Conservation (phyloP, 2,329 filamentous ascomycete species). For the Daldinia eschscholtzii region DNA sequence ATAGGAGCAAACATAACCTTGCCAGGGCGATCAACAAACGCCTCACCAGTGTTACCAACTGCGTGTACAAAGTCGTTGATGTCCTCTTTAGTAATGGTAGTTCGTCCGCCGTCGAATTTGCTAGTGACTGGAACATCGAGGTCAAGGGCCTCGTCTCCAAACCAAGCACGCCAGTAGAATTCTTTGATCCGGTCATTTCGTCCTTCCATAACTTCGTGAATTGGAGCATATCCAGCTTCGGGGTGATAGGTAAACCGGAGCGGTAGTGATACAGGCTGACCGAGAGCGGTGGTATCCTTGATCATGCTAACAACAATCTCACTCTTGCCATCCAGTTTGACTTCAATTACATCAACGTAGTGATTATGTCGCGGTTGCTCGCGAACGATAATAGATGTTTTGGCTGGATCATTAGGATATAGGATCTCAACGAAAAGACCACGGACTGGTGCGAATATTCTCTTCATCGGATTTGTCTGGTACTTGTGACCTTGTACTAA, state of each 20-base stretch:
- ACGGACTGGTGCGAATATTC: slow-evolving; percentile 87
- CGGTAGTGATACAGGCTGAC: slow-evolving; percentile 83
- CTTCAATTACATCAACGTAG: slow-evolving; percentile 88
- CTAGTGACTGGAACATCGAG: slow-evolving; percentile 88
- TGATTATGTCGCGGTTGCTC: slow-evolving; percentile 90
- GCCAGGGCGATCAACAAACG: slow-evolving; percentile 94
- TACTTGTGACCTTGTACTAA: slow-evolving; percentile 96
- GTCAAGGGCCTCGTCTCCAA: slow-evolving; percentile 85
- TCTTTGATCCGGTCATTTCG: slow-evolving; percentile 99
- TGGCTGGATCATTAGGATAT: slow-evolving; percentile 82
- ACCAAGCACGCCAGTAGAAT: slow-evolving; percentile 99
- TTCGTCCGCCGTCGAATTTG: slow-evolving; percentile 89
- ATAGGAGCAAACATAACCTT: slow-evolving; percentile 96
- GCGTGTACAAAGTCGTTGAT: slow-evolving; percentile 99
- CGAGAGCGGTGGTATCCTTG: slow-evolving; percentile 90
- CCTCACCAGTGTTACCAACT: slow-evolving; percentile 96
- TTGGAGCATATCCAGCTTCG: slow-evolving; percentile 96
- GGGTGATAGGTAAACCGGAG: slow-evolving; percentile 94
- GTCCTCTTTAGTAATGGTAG: slow-evolving; percentile 88
- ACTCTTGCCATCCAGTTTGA: slow-evolving; percentile 78
- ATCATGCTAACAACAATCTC: slow-evolving; percentile 91
- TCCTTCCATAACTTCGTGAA: slow-evolving; percentile 93
- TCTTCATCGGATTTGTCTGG: slow-evolving; percentile 94
- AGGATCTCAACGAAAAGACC: slow-evolving; percentile 91
- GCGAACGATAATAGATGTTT: slow-evolving; percentile 87